These are phyloP conservation scores for Leucocoprinus sp. DNA, from an alignment of 768 basidiomycete genomes.

Conservation along the genomic window DNA sequence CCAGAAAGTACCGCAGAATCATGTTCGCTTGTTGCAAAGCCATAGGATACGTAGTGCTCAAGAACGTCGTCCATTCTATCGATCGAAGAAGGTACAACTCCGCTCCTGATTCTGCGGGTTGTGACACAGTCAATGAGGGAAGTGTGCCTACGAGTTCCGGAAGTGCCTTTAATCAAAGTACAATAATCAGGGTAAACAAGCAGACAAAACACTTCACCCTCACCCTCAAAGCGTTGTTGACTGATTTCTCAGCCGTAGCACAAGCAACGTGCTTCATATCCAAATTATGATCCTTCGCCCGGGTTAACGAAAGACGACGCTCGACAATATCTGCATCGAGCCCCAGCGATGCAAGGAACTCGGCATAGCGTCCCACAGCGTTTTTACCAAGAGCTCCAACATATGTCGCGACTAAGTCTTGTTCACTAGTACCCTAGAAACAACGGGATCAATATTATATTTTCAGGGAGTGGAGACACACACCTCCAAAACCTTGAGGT, in stretches of 20 bases:
- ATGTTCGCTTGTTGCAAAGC: slow-evolving; percentile 85
- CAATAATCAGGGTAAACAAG: slow-evolving; percentile 2
- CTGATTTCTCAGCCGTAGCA: slow-evolving; percentile 70
- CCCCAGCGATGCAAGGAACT: slow-evolving; percentile 77
- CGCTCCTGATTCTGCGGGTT: slow-evolving; percentile 44
- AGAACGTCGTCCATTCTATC: slow-evolving; percentile 89
- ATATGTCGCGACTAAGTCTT: slow-evolving; percentile 89
- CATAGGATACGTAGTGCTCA: slow-evolving; percentile 60
- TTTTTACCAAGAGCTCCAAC: slow-evolving; percentile 86
- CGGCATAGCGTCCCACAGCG: slow-evolving; percentile 85
- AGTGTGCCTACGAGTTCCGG: slow-evolving; percentile 47
- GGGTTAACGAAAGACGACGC: slow-evolving; percentile 59
- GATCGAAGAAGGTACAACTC: slow-evolving; percentile 72
- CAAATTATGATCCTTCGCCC: slow-evolving; percentile 78
- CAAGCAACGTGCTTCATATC: slow-evolving; percentile 75
- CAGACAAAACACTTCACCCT: slow-evolving; percentile 10
- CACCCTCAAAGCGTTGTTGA: slow-evolving; percentile 63
- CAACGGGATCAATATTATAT: not conserved
- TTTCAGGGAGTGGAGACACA: slow-evolving; percentile 13
- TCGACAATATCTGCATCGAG: slow-evolving; percentile 55
- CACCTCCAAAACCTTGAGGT: slow-evolving; percentile 82
- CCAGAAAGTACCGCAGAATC: slow-evolving; percentile 83
- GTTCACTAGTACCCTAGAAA: slow-evolving; percentile 59
- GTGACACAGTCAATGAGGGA: slow-evolving; percentile 51
- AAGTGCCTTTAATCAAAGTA: slow-evolving; percentile 34